Percentiles rank a stretch among this genome's conserved stretches.
phyloP scores from a whole-genome alignment of 139 green algal species.

The Yamagishiella unicocca region DNA sequence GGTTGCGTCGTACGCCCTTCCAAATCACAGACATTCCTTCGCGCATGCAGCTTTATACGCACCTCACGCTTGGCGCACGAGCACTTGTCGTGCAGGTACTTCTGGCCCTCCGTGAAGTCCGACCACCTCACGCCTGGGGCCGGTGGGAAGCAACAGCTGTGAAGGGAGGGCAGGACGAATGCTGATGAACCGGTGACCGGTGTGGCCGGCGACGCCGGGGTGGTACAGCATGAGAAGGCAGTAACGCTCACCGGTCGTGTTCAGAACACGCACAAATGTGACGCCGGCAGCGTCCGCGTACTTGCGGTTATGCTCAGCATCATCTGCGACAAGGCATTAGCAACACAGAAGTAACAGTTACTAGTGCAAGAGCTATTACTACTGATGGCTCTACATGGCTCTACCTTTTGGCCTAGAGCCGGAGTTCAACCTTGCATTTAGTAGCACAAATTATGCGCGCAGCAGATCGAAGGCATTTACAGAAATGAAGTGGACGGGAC shows the following conservation, averaged over 20 bases:
- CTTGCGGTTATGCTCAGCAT: constrained; percentile 41
- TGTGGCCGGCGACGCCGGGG: background rate
- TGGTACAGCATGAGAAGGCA: background rate
- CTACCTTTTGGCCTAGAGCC: too few species aligned
- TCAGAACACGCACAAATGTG: background rate
- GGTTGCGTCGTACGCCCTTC: background rate
- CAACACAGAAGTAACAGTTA: background rate
- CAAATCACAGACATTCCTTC: background rate
- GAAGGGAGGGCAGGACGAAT: background rate
- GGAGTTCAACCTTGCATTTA: too few species aligned
- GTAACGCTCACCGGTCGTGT: constrained; percentile 22
- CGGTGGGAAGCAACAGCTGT: background rate
- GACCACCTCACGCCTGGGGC: background rate
- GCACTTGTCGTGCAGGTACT: background rate
- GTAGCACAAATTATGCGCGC: too few species aligned
- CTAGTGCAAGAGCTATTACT: too few species aligned
- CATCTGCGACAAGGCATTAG: background rate
- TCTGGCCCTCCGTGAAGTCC: background rate
- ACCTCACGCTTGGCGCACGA: constrained; percentile 21
- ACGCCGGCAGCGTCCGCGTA: constrained; percentile 22
- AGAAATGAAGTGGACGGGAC: too few species aligned
- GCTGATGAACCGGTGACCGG: background rate
- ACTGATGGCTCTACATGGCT: too few species aligned
- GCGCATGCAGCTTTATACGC: background rate
- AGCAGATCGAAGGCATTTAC: too few species aligned